Evolutionary conservation across 805 yeast species (phyloP), one percentile per base, ranked within the genome.

Genomic region (Tetrapisispora namnaoensis): DNA sequence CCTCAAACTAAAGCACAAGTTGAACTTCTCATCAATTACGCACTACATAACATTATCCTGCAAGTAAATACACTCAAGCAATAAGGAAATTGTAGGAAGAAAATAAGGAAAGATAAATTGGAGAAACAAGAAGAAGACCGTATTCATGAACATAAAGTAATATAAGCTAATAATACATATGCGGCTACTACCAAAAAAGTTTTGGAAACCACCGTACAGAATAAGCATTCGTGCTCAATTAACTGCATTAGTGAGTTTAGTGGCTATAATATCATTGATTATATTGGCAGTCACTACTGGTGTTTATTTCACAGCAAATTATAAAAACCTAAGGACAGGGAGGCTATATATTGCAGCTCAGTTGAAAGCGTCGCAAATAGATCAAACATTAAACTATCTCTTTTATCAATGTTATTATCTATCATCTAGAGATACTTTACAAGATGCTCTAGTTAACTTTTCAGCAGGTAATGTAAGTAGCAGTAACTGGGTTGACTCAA

Each of bases 201-300:
- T 39, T 42, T 47, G 43, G 17, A 55, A 53, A 40, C 61, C 65
- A 9, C 70, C 70, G 13, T 64, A 77, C 38, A 74, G 78, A 49
- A 70, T 87, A 42, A 85, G 91, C 42, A 80, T 87, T 49, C 69
- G 89, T 58, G 80, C 87, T 28, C 95, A 87, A 69, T 77, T 87
- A 45, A 81, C 86, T 47, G 74, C 78, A 5, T 68, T 86, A 30
- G 95, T 86, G 53, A 71, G 86, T 49, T 67, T 82, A 47, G 83
- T 86, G 37, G 82, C 91, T 14, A 68, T 83, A 34, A 69, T 82
- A 48, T 85, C 95, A 1, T 70, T 89, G 43, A 72, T 83, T 32
- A 79, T 86, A 2, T 66, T 89, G 43, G 90, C 93, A 5, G 71
- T 85, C 17, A 88, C 83, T 20, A 78, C 87, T 13, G 93, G 86